Base-by-base conservation (phyloP, 257 asterid species). In the Schizonepeta tenuifolia region DNA sequence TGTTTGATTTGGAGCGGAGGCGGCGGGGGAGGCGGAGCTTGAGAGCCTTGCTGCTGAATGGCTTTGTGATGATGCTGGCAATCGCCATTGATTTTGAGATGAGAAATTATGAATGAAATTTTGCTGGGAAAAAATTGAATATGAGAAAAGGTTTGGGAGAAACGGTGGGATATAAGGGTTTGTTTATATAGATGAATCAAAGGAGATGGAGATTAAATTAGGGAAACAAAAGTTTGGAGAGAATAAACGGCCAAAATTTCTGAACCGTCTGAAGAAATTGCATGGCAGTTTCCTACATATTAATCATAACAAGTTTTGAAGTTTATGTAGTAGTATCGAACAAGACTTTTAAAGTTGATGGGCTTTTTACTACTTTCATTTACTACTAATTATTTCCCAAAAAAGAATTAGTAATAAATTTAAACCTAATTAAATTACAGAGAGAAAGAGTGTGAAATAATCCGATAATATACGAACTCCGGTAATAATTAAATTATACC, bases 21-120 rank as follows among this genome's bases (percentile, higher is more conserved):
- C 74, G 81, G 65, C 75, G 72, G 46, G 77, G 79, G 18, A 72
- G 67, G 58, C 82, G 82, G 63, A 81, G 69, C 64, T 70, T 77
- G 59, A 70, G 62, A 31, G 7, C 11, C 18, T 21, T 12, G 36
- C 54, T 49, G 57, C 54, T 55, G 62, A 79, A 43, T 17, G 84
- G 78, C 61, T 70, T 82, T 0, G 76, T 46, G 41, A 82, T 69
- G 44, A 82, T 69, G 44, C 31, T 62, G 7, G 75, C 58, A 20
- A 79, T 82, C 36, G 86, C 83, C 85, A 77, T 81, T 38, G 18
- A 5, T 33, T 61, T 3, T 31, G 7, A 5, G 36, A 31, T 31
- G 26, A 66, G 9, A 58, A 41, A 3, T 4, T 11, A 4, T 9
- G 2, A 31, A 57, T 14, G 13, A 14, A 14, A 53, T 9, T 26